phyloP scores from a whole-genome alignment of 495 filamentous ascomycete genomes.

The Talaromyces liani region DNA sequence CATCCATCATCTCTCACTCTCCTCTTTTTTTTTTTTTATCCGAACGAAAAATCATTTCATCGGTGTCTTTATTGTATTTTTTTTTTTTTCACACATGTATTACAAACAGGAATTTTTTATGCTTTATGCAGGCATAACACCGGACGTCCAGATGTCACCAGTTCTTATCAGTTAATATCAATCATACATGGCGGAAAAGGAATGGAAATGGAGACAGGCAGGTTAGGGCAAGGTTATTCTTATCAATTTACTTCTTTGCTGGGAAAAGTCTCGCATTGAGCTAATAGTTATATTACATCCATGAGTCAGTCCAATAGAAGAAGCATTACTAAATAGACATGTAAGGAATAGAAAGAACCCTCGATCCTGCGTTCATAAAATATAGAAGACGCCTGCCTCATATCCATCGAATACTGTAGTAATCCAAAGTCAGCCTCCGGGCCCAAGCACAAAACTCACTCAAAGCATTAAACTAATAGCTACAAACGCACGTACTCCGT shows the following conservation, averaged over 20 bases:
- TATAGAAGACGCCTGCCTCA: neutral
- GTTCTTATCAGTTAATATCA: neutral
- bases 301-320: neutral
- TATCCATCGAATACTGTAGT: neutral
- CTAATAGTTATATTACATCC: neutral
- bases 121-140: neutral
- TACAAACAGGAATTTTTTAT: neutral
- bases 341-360: slow-evolving; percentile 9
- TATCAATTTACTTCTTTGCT: neutral
- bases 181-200: slow-evolving; percentile 30
- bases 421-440: neutral
- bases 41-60: neutral
- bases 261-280: neutral
- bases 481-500: slow-evolving; percentile 11
- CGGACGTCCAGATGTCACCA: neutral
- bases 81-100: neutral
- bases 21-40: slow-evolving; percentile 3
- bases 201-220: slow-evolving; percentile 22
- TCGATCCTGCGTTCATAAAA: neutral
- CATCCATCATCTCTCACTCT: slow-evolving; percentile 11
- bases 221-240: neutral
- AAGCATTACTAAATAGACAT: neutral
- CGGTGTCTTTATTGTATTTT: neutral
- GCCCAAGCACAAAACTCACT: neutral
- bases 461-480: too few species aligned